Base-by-base conservation (phyloP, 1,284 basidiomycete species). In the Earliella scabrosa region DNA sequence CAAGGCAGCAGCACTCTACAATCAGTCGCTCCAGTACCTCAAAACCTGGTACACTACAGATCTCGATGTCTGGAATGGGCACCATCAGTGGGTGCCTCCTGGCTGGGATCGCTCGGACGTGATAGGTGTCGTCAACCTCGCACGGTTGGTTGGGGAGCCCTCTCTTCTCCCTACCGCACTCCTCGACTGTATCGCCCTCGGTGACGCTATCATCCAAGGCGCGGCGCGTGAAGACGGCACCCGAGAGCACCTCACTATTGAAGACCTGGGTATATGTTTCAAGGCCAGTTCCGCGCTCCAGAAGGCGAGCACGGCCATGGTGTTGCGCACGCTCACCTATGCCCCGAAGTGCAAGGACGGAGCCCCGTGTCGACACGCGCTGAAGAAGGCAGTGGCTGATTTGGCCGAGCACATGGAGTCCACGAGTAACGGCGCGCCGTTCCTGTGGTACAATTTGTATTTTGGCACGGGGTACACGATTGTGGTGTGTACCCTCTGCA, bases 101-200 rank as follows among this genome's bases (percentile, higher is more conserved):
- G 18, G 43, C 21, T 60, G 47, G 24, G 16, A 31, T 9, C 21
- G 18, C 11, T 20, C 4, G 8, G n/a, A 52, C 20, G 34, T 44
- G 4, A 54, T 58, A 18, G 52, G 50, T 4, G 59, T 55, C 38
- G 40, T 58, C 24, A 54, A 61, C 39, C 38, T 58, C 32, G 55
- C 56, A 11, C 55, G 56, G 0, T 38, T 55, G 6, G 39, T 49
- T 9, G 46, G 32, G 18, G 47, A 54, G 23, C 27, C 13, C 8
- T 23, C 38, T 3, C 5, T 59, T 1, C 45, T 59, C 6, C 57
- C 57, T 6, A 39, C 45, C 16, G 59, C 59, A 3, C 16, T 54
- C 7, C 20, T 53, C 14, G 13, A 13, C 0, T 56, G 54, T 48
- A 50, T 48, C 43, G 16, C n/a, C 1, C 21, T 36, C 6, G 38